A percentile compares a stretch with the other conserved stretches of the same genome.
These are phyloP conservation scores for Alternaria metachromatica DNA, from an alignment of 2,329 filamentous ascomycete genomes.

Conservation along the genomic window DNA sequence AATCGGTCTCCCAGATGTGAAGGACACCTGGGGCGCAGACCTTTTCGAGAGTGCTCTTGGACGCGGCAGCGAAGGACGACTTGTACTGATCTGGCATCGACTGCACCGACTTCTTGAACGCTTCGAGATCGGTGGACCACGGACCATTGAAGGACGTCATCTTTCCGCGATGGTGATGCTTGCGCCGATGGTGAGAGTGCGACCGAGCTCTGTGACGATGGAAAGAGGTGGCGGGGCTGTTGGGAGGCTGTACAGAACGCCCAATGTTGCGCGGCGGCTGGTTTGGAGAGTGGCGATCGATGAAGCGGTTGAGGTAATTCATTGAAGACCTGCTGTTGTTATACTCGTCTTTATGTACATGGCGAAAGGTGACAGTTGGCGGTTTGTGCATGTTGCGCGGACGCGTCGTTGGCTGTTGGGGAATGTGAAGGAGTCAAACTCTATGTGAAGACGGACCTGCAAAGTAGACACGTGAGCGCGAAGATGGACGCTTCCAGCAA, in stretches of 20 bases:
- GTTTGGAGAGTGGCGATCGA: slow-evolving; percentile 4
- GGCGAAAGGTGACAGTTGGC: not conserved
- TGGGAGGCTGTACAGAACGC: not conserved
- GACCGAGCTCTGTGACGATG: not conserved
- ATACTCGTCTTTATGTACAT: not conserved
- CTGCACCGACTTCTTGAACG: slow-evolving; percentile 32
- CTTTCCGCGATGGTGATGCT: slow-evolving; percentile 8
- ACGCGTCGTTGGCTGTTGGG: slow-evolving; percentile 1
- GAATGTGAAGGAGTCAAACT: slow-evolving; percentile 6
- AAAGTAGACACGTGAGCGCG: slow-evolving; percentile 1
- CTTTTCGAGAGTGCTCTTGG: slow-evolving; percentile 25
- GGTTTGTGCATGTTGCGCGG: slow-evolving; percentile 7
- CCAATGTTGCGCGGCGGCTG: not conserved
- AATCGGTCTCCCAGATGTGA: slow-evolving; percentile 44
- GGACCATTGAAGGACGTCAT: slow-evolving; percentile 35
- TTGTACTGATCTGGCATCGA: slow-evolving; percentile 36
- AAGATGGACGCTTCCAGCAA: not conserved
- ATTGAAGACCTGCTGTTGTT: slow-evolving; percentile 1
- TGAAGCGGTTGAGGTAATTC: slow-evolving; percentile 18
- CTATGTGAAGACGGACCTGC: slow-evolving; percentile 2
- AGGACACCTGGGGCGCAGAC: slow-evolving; percentile 32
- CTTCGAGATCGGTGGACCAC: slow-evolving; percentile 31
- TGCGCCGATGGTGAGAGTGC: slow-evolving; percentile 9
- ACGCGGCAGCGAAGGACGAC: slow-evolving; percentile 26
- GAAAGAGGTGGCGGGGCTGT: not conserved